These are phyloP conservation scores for Odontarrhena argentea DNA, from an alignment of 345 rosid species.

Conservation along the genomic window DNA sequence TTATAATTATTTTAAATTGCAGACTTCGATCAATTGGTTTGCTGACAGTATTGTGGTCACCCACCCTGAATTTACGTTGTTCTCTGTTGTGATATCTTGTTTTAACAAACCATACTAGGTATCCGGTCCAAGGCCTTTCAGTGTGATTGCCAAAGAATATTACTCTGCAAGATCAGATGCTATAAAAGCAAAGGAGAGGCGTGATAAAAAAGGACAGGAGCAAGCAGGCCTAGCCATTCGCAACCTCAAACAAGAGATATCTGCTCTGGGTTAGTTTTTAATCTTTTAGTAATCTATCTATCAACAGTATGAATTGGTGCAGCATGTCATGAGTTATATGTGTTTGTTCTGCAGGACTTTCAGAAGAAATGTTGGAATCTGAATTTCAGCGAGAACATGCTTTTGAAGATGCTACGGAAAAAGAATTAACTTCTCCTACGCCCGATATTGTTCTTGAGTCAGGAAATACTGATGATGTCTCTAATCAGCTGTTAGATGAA, in stretches of 20 bases:
- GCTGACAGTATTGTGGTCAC: slow-evolving; percentile 14
- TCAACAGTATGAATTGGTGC: slow-evolving; percentile 27
- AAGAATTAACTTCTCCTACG: slow-evolving; percentile 35
- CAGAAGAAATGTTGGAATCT: slow-evolving; percentile 63
- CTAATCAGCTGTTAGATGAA: slow-evolving; percentile 38
- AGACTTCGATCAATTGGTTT: slow-evolving; percentile 13
- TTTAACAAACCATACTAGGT: slow-evolving; percentile 45
- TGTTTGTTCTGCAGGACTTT: slow-evolving; percentile 61
- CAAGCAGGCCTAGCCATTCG: slow-evolving; percentile 66
- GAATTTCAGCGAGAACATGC: slow-evolving; percentile 53
- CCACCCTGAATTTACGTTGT: not conserved
- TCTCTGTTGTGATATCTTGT: slow-evolving; percentile 17
- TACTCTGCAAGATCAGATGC: slow-evolving; percentile 71
- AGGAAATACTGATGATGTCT: slow-evolving; percentile 33
- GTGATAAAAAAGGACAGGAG: slow-evolving; percentile 73
- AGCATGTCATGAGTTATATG: slow-evolving; percentile 41
- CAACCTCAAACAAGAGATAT: slow-evolving; percentile 86
- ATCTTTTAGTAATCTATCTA: slow-evolving; percentile 27
- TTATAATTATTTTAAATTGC: slow-evolving; percentile 10
- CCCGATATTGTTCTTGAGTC: slow-evolving; percentile 38
- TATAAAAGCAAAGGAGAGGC: slow-evolving; percentile 68
- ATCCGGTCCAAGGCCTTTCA: slow-evolving; percentile 60
- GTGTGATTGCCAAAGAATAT: slow-evolving; percentile 72
- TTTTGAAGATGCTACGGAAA: slow-evolving; percentile 33
- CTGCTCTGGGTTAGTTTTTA: slow-evolving; percentile 66